A percentile compares a stretch with the other conserved stretches of the same genome.
phyloP scores from a whole-genome alignment of 2,329 filamentous ascomycete genomes.

The Neurospora crassa region DNA sequence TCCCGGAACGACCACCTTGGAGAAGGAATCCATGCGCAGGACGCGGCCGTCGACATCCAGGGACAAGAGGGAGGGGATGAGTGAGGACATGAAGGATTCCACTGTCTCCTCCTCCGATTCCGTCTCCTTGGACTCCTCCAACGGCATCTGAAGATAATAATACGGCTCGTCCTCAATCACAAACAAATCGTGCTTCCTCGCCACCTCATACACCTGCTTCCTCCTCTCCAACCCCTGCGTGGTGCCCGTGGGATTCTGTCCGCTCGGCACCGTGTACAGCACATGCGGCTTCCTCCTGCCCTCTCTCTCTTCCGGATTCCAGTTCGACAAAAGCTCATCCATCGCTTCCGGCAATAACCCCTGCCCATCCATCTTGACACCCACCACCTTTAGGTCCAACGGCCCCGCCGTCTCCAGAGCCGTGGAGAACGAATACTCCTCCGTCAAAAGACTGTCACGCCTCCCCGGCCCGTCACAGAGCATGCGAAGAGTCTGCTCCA shows the following conservation, averaged over 20 bases:
- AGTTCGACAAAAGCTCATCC: slow-evolving; percentile 40
- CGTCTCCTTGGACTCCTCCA: slow-evolving; percentile 42
- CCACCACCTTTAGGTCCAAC: slow-evolving; percentile 41
- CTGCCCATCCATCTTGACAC: slow-evolving; percentile 42
- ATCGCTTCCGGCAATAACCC: slow-evolving; percentile 42
- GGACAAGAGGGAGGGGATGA: slow-evolving; percentile 68
- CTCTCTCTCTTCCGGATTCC: slow-evolving; percentile 34
- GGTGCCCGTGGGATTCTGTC: slow-evolving; percentile 85
- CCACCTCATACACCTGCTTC: slow-evolving; percentile 64
- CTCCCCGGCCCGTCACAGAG: slow-evolving; percentile 55
- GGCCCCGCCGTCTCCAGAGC: slow-evolving; percentile 49
- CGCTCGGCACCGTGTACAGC: slow-evolving; percentile 57
- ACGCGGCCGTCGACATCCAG: slow-evolving; percentile 83
- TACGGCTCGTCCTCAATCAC: slow-evolving; percentile 93
- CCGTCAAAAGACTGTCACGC: slow-evolving; percentile 71
- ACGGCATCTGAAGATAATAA: slow-evolving; percentile 85
- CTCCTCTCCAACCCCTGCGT: slow-evolving; percentile 63
- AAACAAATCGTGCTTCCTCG: slow-evolving; percentile 74
- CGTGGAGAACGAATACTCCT: slow-evolving; percentile 85
- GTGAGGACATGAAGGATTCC: slow-evolving; percentile 61
- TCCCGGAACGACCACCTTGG: slow-evolving; percentile 80
- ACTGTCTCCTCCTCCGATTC: slow-evolving; percentile 49
- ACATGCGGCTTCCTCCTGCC: slow-evolving; percentile 42
- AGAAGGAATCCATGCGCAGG: slow-evolving; percentile 85
- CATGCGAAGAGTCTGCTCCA: slow-evolving; percentile 78